These are phyloP conservation scores for Leucocoprinus sp. DNA, from an alignment of 768 basidiomycete genomes.

Conservation along the genomic window DNA sequence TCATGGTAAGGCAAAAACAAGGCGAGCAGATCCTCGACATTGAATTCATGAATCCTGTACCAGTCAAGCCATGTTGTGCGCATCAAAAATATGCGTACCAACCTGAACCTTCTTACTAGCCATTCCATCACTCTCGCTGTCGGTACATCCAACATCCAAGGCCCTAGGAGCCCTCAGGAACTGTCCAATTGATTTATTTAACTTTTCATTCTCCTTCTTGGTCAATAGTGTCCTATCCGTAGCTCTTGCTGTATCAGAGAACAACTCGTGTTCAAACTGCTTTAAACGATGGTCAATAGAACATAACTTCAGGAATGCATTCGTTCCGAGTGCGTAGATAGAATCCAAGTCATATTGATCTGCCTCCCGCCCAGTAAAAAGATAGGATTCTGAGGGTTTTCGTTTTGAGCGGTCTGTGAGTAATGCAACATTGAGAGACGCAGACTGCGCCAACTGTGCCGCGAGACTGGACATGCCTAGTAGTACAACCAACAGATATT, in stretches of 20 bases:
- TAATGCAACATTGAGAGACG: slow-evolving; percentile 71
- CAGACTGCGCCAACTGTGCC: slow-evolving; percentile 66
- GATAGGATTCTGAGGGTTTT: slow-evolving; percentile 70
- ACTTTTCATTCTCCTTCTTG: slow-evolving; percentile 47
- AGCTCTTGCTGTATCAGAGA: slow-evolving; percentile 69
- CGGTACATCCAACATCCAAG: slow-evolving; percentile 73
- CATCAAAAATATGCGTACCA: slow-evolving; percentile 15
- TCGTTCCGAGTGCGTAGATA: slow-evolving; percentile 71
- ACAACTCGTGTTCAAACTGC: slow-evolving; percentile 61
- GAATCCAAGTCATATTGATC: slow-evolving; percentile 83
- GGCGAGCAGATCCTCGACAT: slow-evolving; percentile 66
- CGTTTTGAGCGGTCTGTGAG: slow-evolving; percentile 58
- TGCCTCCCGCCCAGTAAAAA: slow-evolving; percentile 78
- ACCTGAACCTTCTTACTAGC: slow-evolving; percentile 93
- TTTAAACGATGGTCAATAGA: slow-evolving; percentile 50
- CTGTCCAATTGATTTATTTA: slow-evolving; percentile 52
- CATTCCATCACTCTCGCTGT: slow-evolving; percentile 86
- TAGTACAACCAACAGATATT: neutral
- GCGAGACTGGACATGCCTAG: slow-evolving; percentile 61
- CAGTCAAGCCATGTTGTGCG: slow-evolving; percentile 6
- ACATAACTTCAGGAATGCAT: slow-evolving; percentile 68
- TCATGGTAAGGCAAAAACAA: slow-evolving; percentile 94
- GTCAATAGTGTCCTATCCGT: slow-evolving; percentile 75
- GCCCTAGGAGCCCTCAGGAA: slow-evolving; percentile 69
- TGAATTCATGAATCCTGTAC: slow-evolving; percentile 85